phyloP scores from a whole-genome alignment of 2,329 filamentous ascomycete genomes.

The Neobulgaria alba region DNA sequence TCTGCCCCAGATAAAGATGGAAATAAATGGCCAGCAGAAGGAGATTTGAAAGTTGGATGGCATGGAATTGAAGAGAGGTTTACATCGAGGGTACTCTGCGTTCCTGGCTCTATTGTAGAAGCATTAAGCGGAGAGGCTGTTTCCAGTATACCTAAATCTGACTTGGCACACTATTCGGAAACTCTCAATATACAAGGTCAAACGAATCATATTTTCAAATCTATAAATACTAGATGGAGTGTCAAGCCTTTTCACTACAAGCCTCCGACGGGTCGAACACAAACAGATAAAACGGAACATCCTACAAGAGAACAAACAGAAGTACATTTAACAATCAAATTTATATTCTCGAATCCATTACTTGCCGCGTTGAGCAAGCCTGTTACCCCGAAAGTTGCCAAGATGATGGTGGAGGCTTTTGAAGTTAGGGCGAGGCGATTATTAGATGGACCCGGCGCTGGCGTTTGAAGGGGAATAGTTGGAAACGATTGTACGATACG shows the following conservation, averaged over 20 bases:
- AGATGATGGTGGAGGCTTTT: slow-evolving; percentile 88
- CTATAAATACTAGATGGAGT: slow-evolving; percentile 62
- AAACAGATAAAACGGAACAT: slow-evolving; percentile 21
- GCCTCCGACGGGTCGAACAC: slow-evolving; percentile 32
- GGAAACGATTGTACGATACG: too few species aligned
- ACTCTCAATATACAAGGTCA: slow-evolving; percentile 30
- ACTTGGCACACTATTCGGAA: slow-evolving; percentile 34
- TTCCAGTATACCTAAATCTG: slow-evolving; percentile 34
- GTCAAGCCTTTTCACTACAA: slow-evolving; percentile 43
- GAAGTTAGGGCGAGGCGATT: slow-evolving; percentile 66
- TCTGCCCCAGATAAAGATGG: slow-evolving; percentile 42
- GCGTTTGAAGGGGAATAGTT: too few species aligned
- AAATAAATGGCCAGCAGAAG: slow-evolving; percentile 59
- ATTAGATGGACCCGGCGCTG: slow-evolving; percentile 28
- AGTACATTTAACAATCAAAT: slow-evolving; percentile 69
- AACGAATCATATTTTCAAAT: slow-evolving; percentile 52
- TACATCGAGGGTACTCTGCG: slow-evolving; percentile 69
- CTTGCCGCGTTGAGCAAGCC: slow-evolving; percentile 75
- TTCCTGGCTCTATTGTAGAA: slow-evolving; percentile 65
- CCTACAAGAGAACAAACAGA: slow-evolving; percentile 48
- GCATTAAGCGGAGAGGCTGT: slow-evolving; percentile 57
- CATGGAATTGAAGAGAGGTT: slow-evolving; percentile 77
- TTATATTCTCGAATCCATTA: slow-evolving; percentile 80
- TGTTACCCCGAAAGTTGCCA: slow-evolving; percentile 75
- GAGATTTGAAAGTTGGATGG: slow-evolving; percentile 78